Base-by-base conservation (phyloP, 192 early-diverging fungal species). In the Diversispora epigaea region DNA sequence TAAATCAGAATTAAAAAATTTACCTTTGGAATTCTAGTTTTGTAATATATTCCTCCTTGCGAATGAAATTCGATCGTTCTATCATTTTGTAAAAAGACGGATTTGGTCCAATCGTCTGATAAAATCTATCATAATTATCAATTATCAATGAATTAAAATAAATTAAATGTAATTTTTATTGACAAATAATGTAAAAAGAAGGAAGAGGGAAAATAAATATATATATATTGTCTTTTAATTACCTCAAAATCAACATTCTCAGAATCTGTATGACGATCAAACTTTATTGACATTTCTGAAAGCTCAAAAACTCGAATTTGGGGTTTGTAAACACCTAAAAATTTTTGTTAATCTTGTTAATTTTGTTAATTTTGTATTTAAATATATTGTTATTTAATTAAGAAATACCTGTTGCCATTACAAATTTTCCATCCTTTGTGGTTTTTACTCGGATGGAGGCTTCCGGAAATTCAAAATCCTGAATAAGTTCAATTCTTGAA, bases 401-500 rank as follows among this genome's bases (percentile, higher is more conserved):
- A 25, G 14, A 15, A 56, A 41, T 55, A 85, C 95, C 96, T 6
- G 94, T 98, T 3, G 94, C 97, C 79, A 99, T 89, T 50, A 92
- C 88, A 82, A 89, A 91, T 61, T 93, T 88, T 54, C 94, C 91
- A 78, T 99, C 97, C 12, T 84, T 78, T 0, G 97, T 97, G 15
- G 86, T 84, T 75, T 92, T 93, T 64, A 99, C 87, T 65, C 88
- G 86, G 22, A 93, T 79, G 3, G 93, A 92, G 0, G 97, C 96
- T 82, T 98, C 93, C 11, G 97, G 97, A 75, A 99, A 99, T 80
- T 94, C 93, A 79, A 99, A 99, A 79, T 99, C 97, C 80, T 99
- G 97, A 76, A 99, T 93, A 7, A 99, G 84, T 81, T 99, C 97
- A 68, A 99, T 89, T 44, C 97, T 85, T 44, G 92, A 91, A 68